Base-by-base conservation (phyloP, 352 stramenopile genomes). In the Pythium folliculosum region DNA sequence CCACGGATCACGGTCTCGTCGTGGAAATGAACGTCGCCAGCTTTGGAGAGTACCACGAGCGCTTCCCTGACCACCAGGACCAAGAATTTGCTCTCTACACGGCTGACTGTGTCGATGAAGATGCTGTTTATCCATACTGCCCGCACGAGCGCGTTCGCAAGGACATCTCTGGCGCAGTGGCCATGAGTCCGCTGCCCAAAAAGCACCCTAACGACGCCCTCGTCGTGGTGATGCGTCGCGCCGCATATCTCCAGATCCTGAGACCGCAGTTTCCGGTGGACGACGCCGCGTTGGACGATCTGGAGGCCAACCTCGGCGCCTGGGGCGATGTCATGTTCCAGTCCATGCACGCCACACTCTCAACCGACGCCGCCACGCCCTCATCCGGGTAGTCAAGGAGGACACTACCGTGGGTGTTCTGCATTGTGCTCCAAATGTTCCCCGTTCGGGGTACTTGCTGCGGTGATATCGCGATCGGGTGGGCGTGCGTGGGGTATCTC, bases 1-100 rank as follows among this genome's bases (percentile, higher is more conserved):
- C 66, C 5, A 67, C 68, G 19, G 53, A 63, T 19, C 57, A 47
- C 32, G 73, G 73, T 0, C 27, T 73, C 38, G 35, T 57, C 7
- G 12, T 61, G 8, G 66, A 72, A 54, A 50, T 40, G 30, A 63
- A 63, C 30, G 22, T 35, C 14, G 56, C 45, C 1, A 54, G 23
- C 19, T 63, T 54, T 30, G 19, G 22, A 17, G 43, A 53, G 44
- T 54, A 63, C 43, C 37, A 32, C 23, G 56, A 63, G 14, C 9
- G 16, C 23, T 3, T 45, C 21, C 17, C 4, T 38, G 27, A 43
- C 43, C 40, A 45, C 16, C 4, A 10, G 21, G 56, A 43, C 14
- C 23, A 54, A 16, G 38, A 50, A 9, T 52, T 54, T 30, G 57
- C 25, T 17, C 27, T 63, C 1, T 37, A 55, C 27, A 30, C 30